Conservation (phyloP, 2,329 filamentous ascomycete species). For the Trichoderma harzianum region DNA sequence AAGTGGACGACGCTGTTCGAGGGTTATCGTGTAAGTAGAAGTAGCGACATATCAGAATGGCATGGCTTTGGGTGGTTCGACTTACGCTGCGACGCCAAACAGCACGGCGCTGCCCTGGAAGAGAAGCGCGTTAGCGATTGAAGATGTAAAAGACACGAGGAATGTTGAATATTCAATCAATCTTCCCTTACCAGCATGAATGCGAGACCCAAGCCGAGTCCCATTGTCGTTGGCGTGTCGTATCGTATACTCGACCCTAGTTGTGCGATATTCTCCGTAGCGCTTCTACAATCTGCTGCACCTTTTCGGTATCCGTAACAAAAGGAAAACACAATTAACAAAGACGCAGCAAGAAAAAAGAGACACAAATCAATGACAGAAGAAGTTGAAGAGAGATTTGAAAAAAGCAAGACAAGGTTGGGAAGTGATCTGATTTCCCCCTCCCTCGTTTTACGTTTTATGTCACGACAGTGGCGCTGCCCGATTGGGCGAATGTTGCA, state of each 20-base stretch:
- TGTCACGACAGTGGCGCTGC: constrained; percentile 12
- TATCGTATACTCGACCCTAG: neutral
- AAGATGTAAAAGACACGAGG: neutral
- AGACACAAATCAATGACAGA: neutral
- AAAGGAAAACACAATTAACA: neutral
- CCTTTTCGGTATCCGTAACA: neutral
- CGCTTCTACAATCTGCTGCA: neutral
- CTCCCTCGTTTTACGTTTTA: neutral
- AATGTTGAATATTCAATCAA: neutral
- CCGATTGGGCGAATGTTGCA: constrained; percentile 1
- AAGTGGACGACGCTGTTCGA: constrained; percentile 38
- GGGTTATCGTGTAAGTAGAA: neutral
- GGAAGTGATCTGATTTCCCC: neutral
- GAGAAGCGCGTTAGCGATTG: neutral
- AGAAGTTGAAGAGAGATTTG: neutral
- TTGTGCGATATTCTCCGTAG: neutral
- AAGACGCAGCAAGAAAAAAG: neutral
- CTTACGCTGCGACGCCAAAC: constrained; percentile 33
- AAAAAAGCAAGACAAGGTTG: neutral
- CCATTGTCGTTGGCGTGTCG: neutral
- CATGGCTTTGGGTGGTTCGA: neutral
- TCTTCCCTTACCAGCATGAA: constrained; percentile 31
- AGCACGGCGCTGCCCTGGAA: constrained; percentile 30
- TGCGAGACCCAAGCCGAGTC: constrained; percentile 28
- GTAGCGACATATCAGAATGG: neutral